phyloP scores from a whole-genome alignment of 2,329 filamentous ascomycete species.

The Cylindrodendrum hubeiense region DNA sequence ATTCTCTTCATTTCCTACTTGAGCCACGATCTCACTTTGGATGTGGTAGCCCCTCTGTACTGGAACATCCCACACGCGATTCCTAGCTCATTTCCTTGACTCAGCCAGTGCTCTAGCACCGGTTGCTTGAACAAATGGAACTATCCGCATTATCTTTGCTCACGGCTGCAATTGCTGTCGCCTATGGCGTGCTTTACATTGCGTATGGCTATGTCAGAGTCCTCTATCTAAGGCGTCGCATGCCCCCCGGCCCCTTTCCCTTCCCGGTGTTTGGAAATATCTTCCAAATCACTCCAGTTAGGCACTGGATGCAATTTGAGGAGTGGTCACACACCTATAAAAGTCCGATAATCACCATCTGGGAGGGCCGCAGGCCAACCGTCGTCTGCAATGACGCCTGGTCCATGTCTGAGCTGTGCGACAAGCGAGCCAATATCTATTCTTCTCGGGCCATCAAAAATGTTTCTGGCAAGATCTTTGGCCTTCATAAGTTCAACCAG shows the following conservation, averaged over 20 bases:
- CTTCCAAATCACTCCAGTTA: slow-evolving; percentile 14
- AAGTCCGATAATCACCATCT: slow-evolving; percentile 20
- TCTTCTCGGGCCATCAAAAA: slow-evolving; percentile 21
- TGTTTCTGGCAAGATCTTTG: slow-evolving; percentile 19
- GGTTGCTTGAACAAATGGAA: no score
- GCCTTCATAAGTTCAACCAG: slow-evolving; percentile 24
- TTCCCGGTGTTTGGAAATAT: slow-evolving; percentile 14
- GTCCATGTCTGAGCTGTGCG: slow-evolving; percentile 27
- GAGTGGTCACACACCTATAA: slow-evolving; percentile 19
- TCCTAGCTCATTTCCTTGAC: no score
- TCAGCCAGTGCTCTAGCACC: no score
- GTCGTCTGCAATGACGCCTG: slow-evolving; percentile 24
- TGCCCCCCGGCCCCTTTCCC: slow-evolving; percentile 4
- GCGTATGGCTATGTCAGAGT: no score
- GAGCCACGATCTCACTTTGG: no score
- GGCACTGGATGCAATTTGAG: slow-evolving; percentile 22
- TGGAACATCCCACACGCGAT: no score
- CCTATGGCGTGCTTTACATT: no score
- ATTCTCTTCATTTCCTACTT: no score
- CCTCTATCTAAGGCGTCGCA: not conserved
- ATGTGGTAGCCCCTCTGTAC: no score
- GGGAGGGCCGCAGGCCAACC: slow-evolving; percentile 21
- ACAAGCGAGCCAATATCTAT: slow-evolving; percentile 22
- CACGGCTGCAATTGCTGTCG: no score
- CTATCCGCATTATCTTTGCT: no score